Percentiles rank a stretch among this genome's conserved stretches.
Conservation (phyloP, 192 early-diverging fungal species). For the Geosiphon pyriformis region DNA sequence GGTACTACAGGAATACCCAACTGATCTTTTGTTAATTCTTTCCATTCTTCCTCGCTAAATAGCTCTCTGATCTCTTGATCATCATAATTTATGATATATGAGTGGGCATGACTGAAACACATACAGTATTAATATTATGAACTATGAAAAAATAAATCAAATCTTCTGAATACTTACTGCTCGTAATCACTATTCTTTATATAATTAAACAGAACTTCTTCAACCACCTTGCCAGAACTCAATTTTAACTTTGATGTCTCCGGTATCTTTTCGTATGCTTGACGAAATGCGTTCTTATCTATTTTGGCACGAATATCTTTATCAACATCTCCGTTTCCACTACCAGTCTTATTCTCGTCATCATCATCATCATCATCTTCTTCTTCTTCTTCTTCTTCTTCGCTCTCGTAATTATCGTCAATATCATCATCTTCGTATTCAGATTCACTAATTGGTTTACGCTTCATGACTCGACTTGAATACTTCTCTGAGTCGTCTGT, state of each 20-base stretch:
- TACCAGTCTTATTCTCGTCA: too few relatives aligned
- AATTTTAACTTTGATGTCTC: slow-evolving; percentile 9
- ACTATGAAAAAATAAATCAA: slow-evolving; percentile 10
- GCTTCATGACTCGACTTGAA: too few relatives aligned
- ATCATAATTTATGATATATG: slow-evolving; percentile 19
- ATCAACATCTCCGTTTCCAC: too few relatives aligned
- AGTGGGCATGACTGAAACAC: slow-evolving; percentile 19
- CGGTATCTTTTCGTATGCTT: slow-evolving; percentile 15
- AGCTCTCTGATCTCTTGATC: slow-evolving; percentile 5
- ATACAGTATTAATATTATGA: slow-evolving; percentile 15
- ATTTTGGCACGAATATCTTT: slow-evolving; percentile 1
- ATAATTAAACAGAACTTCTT: slow-evolving; percentile 19
- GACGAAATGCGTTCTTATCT: slow-evolving; percentile 7
- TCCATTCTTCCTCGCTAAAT: slow-evolving; percentile 16
- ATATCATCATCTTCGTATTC: too few relatives aligned
- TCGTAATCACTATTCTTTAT: slow-evolving; percentile 9
- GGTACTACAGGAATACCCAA: background rate
- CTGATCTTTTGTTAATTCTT: slow-evolving; percentile 13
- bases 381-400: too few relatives aligned
- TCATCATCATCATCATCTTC: too few relatives aligned
- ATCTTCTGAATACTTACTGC: slow-evolving; percentile 20
- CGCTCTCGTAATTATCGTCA: too few relatives aligned
- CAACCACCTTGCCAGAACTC: slow-evolving; percentile 15
- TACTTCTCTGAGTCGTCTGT: too few relatives aligned
- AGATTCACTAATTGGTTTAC: too few relatives aligned